Base-by-base conservation (phyloP, 2,329 filamentous ascomycete genomes). In the Aspergillus pseudoviridinutans region DNA sequence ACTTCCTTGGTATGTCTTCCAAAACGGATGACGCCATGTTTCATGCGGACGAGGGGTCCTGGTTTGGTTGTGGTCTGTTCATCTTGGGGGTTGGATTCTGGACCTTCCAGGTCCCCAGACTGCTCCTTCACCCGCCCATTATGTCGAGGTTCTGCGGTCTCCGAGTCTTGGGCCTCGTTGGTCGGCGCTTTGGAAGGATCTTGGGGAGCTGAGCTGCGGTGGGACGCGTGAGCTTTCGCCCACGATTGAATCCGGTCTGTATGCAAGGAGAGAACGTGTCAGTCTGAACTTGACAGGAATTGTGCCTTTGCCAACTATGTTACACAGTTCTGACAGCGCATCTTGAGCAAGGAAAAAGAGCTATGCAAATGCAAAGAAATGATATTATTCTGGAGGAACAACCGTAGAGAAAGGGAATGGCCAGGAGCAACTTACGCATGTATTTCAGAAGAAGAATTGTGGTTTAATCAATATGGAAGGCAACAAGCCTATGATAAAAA, bases 181-280 rank as follows among this genome's bases (percentile, higher is more conserved):
- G 46, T 5, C 17, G 44, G 49, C 20, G 29, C 46, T 28, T 54
- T 47, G 24, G 44, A 24, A 27, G 54, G 22, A 27, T 27, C 49
- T 50, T 47, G 50, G 25, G 55, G 24, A 50, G 56, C 35, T 35
- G 60, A 50, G 57, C 51, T 64, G 51, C 53, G 57, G 59, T 63
- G 63, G 35, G 67, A 69, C 24, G 70, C 70, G 71, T 73, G 71
- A 73, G 71, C 71, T 73, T 72, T 73, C 71, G 71, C 71, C 71
- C 71, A 73, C 71, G 71, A 72, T 59, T 69, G 64, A 69, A 73
- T 72, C 58, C 69, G 70, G 71, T 73, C 71, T 73, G 22, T 24
- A 46, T 38, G 29, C 12, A 27, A 32, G 35, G 50, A 17, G 32
- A 38, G 32, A 55, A 50, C 17, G 59, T 59, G 20, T 35, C 42